Base-by-base conservation (phyloP, 805 yeast genomes). In the Candida nitratophila region DNA sequence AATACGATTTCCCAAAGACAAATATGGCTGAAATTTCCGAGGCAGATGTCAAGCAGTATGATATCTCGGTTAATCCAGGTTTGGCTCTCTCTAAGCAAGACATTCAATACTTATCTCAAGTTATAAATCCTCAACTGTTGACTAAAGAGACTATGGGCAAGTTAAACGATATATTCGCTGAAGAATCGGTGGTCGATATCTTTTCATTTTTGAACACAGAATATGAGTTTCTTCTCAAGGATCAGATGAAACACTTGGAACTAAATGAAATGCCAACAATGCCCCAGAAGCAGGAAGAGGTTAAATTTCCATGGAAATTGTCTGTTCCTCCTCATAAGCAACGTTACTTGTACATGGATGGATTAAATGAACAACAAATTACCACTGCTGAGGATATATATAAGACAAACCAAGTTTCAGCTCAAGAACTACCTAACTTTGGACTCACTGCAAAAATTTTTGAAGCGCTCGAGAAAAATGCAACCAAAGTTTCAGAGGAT, bases 321-420 rank as follows among this genome's bases (percentile, higher is more conserved):
- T 93, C 97, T 1, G 76, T 84, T 40, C 98, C 99, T 9, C 93
- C 97, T 9, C 98, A 91, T 58, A 88, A 93, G 60, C 90, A 89
- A 66, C 69, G 96, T 49, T 93, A 73, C 58, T 61, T 88, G 69
- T 91, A 88, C 59, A 71, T 90, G 29, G 95, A 87, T 57, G 91
- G 91, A 3, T 66, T 68, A 44, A 58, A 70, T 12, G 47, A 54
- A 9, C 60, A 61, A 47, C 62, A 60, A 4, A 60, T 71, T 38
- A 38, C 46, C 11, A 53, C 57, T 19, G 65, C 69, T 16, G 52
- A 51, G 3, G 55, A 59, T 2, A 73, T 74, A 26, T 51, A 54
- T 12, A 44, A 49, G 14, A 49, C 54, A 11, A 64, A 64, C 42
- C 57, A 55, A 41, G 35, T 53, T 10, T 35, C 30, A 9, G 47